A percentile compares a stretch with the other conserved stretches of the same genome.
phyloP scores from a whole-genome alignment of 495 filamentous ascomycete genomes.

The Penicillium lividum region DNA sequence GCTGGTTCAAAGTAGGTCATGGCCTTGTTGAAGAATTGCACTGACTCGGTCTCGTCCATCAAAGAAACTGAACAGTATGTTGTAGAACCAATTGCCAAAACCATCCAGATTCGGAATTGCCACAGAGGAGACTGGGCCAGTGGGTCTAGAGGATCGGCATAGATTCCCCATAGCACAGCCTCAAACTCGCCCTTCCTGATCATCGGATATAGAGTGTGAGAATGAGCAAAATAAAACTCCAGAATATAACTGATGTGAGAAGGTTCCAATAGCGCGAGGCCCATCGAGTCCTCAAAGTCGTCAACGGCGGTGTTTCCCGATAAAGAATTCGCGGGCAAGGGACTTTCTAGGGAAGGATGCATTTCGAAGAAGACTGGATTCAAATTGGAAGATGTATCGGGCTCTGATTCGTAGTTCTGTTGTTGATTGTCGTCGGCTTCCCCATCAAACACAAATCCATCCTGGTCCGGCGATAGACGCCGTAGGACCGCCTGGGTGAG shows the following conservation, averaged over 20 bases:
- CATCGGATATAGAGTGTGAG: slow-evolving; percentile 43
- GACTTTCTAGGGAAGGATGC: slow-evolving; percentile 20
- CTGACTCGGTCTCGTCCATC: slow-evolving; percentile 39
- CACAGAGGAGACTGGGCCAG: slow-evolving; percentile 30
- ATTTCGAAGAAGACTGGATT: slow-evolving; percentile 19
- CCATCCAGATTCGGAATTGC: slow-evolving; percentile 43
- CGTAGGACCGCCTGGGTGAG: slow-evolving; percentile 43
- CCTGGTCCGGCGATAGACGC: slow-evolving; percentile 48
- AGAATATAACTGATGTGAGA: slow-evolving; percentile 32
- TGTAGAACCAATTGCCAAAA: slow-evolving; percentile 43
- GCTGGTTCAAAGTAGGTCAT: slow-evolving; percentile 39
- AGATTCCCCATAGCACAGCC: slow-evolving; percentile 29
- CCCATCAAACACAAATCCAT: slow-evolving; percentile 40
- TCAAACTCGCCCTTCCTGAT: slow-evolving; percentile 32
- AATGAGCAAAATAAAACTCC: slow-evolving; percentile 45
- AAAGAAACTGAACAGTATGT: slow-evolving; percentile 38
- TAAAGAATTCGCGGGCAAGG: slow-evolving; percentile 20
- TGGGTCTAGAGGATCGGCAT: slow-evolving; percentile 28
- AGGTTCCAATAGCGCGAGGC: slow-evolving; percentile 22
- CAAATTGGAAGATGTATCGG: slow-evolving; percentile 15
- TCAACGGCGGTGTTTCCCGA: slow-evolving; percentile 21
- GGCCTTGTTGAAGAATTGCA: slow-evolving; percentile 38
- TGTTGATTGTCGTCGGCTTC: slow-evolving; percentile 18
- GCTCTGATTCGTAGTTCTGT: slow-evolving; percentile 5
- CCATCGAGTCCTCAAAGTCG: slow-evolving; percentile 19